Conservation (phyloP, 2,329 filamentous ascomycete genomes). For the Talaromyces pinophilus region DNA sequence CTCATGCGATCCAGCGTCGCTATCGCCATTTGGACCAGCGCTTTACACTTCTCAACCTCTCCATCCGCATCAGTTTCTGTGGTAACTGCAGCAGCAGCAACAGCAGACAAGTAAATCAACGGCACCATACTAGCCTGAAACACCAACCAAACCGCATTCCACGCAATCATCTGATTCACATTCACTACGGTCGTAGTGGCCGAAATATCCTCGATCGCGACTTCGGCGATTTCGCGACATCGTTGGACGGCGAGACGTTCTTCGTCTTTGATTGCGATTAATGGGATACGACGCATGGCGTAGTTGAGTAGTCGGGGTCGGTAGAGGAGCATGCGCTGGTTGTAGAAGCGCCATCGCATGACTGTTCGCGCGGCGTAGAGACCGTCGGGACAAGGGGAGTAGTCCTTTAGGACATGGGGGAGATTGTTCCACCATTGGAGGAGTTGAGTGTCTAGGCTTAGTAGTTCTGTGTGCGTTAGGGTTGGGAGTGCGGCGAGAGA, state of each 20-base stretch:
- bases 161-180: conserved; percentile 12
- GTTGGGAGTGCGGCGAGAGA: conserved; percentile 67
- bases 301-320: conserved; percentile 70
- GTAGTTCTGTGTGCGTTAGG: conserved; percentile 66
- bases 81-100: not conserved
- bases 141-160: not conserved
- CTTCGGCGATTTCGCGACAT: conserved; percentile 68
- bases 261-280: conserved; percentile 56
- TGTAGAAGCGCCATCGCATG: conserved; percentile 82
- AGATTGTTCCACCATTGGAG: conserved; percentile 72
- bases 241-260: conserved; percentile 68
- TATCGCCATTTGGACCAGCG: not conserved
- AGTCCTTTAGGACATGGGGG: conserved; percentile 64
- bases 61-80: not conserved
- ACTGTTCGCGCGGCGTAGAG: conserved; percentile 70
- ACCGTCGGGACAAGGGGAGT: conserved; percentile 68
- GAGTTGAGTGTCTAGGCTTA: conserved; percentile 66
- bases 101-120: not conserved
- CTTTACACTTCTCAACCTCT: conserved; percentile 1
- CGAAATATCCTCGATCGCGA: conserved; percentile 72
- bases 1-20: conserved; percentile 12
- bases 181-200: conserved; percentile 35
- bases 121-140: conserved; percentile 15
- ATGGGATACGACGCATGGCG: conserved; percentile 55
- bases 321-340: conserved; percentile 74